Evolutionary conservation across 2,329 filamentous ascomycete genomes (phyloP), one percentile per base, ranked within the genome.

Genomic region (Diaporthe vaccinii): DNA sequence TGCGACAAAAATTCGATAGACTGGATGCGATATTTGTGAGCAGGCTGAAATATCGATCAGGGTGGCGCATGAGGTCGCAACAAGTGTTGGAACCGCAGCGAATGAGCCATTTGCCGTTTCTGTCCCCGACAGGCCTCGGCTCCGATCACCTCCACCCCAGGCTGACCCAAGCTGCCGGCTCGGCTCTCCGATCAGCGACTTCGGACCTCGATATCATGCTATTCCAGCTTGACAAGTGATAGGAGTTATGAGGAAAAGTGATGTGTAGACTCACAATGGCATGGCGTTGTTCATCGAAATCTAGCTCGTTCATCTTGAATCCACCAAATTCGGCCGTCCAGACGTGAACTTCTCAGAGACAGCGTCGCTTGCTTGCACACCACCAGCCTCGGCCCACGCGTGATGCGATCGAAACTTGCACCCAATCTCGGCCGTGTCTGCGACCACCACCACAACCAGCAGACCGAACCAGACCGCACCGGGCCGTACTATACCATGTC

Each of bases 121-220:
- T 44, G 59, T 22, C 8, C 39, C 39, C 14, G 8, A 17, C 41
- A 10, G 49, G 31, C 46, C 14, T 22, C 65, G 34, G 65, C 65
- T 69, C 65, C 65, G 65, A 55, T 41, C 15, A 17, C 31, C 62
- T 68, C 46, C 31, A 53, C 10, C 41, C 41, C 28, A 31, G 39
- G 8, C 61, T 49, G 62, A n/a, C 34, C 20, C 34, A 69, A 25
- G 46, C 46, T 69, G 65, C 49, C 65, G 65, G 65, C 65, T 69
- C 34, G 49, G 65, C 46, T 39, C 58, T 9, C 17, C 49, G 22
- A 55, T 28, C 34, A 53, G 65, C 65, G 65, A 69, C 65, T 69
- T 69, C 65, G 65, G 65, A 69, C 49, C 49, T 69, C 34, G 17
- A 69, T 2, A 69, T 31, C 49, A 17, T 55, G 49, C 9, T 3